A percentile compares a stretch with the other conserved stretches of the same genome.
phyloP scores from a whole-genome alignment of 2,329 filamentous ascomycete genomes.

The Colletotrichum abscissum region DNA sequence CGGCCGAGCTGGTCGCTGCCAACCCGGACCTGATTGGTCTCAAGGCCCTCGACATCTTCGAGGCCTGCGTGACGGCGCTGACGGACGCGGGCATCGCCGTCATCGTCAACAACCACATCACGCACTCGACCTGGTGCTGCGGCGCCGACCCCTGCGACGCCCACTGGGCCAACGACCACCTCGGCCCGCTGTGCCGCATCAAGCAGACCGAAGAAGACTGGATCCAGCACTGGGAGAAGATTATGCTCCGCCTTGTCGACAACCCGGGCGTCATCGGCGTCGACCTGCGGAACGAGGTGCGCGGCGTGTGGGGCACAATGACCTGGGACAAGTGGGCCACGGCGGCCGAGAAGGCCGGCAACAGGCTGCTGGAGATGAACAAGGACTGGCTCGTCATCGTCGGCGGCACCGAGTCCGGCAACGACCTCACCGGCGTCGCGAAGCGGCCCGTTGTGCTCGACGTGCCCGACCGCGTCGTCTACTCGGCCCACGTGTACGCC shows the following conservation, averaged over 20 bases:
- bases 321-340: conserved; percentile 72
- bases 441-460: conserved; percentile 68
- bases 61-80: conserved; percentile 67
- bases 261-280: conserved; percentile 74
- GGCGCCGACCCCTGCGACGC: conserved; percentile 75
- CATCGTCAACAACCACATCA: conserved; percentile 79
- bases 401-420: conserved; percentile 75
- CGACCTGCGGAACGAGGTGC: conserved; percentile 76
- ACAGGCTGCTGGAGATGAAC: conserved; percentile 69
- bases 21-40: conserved; percentile 70
- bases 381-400: conserved; percentile 75
- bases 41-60: conserved; percentile 70
- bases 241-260: conserved; percentile 69
- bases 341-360: conserved; percentile 72
- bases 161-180: conserved; percentile 73
- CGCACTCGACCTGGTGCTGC: conserved; percentile 75
- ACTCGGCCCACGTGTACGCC: conserved; percentile 75
- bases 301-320: conserved; percentile 77
- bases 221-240: conserved; percentile 73
- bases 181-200: conserved; percentile 69
- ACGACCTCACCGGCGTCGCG: conserved; percentile 69
- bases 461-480: conserved; percentile 67
- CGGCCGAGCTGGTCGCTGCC: conserved; percentile 61
- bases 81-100: conserved; percentile 73
- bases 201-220: conserved; percentile 73